Percentiles rank a stretch among this genome's conserved stretches.
These are phyloP conservation scores for Avena atlantica DNA, from an alignment of 176 grass and related monocot genomes.

Conservation along the genomic window DNA sequence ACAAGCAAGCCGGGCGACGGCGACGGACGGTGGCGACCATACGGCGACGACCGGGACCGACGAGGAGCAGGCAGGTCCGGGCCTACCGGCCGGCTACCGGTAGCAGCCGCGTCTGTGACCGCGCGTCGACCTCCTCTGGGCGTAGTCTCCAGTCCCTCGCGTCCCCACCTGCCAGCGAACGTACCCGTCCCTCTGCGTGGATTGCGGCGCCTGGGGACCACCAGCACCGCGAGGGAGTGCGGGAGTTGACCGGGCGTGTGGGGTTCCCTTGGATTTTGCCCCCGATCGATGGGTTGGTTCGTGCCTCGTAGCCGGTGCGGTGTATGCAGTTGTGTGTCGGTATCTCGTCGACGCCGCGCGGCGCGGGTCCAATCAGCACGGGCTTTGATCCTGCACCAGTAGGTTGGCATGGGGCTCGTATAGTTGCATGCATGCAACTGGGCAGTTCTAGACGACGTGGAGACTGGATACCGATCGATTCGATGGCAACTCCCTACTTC, in stretches of 20 bases:
- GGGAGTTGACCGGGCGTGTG: background rate
- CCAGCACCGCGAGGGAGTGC: background rate
- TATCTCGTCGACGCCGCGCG: background rate
- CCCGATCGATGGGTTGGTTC: background rate
- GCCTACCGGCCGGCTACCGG: background rate
- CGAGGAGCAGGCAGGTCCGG: background rate
- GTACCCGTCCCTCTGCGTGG: background rate
- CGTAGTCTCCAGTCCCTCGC: background rate
- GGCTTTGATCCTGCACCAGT: too few relatives aligned
- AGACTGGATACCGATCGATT: background rate
- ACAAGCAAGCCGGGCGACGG: background rate
- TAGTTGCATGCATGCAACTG: too few relatives aligned
- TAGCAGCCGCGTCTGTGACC: constrained; percentile 24
- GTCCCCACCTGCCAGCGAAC: background rate
- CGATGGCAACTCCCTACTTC: too few relatives aligned
- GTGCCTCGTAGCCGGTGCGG: background rate
- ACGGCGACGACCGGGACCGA: background rate
- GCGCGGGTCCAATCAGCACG: background rate
- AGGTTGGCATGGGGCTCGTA: background rate
- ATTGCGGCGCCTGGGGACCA: background rate
- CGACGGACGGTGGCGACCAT: background rate
- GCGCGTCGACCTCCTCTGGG: background rate
- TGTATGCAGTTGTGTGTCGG: background rate
- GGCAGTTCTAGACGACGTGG: too few relatives aligned
- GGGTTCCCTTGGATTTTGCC: background rate